Evolutionary conservation across 192 early-diverging fungal genomes (phyloP), one percentile per base, ranked within the genome.

Genomic region (Backusella australiensis): DNA sequence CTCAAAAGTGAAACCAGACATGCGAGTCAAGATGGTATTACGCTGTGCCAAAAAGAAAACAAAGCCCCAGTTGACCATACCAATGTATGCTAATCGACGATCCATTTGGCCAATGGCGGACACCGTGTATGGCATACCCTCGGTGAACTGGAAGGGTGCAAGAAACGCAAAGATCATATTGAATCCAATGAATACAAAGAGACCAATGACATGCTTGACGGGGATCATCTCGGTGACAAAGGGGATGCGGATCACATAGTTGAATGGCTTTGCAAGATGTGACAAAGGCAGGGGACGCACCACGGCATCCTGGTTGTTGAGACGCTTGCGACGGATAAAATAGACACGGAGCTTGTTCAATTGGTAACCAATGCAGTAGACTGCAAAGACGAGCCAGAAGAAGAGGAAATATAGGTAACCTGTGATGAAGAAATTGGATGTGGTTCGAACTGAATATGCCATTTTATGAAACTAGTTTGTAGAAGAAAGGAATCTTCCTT

Each of bases 1-100:
- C 56, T 86, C 85, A 75, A 82, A 84, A 11, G 83, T 72, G 11
- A 86, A 36, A 46, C 85, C 85, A 15, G 77, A 68, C 49, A 86
- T 75, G 7, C 67, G 71, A 8, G 77, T 23, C 12, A 86, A 67
- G 8, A 86, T 32, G 14, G 80, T 74, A 44, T 86, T 86, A 0
- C 85, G 67, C 41, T 83, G 78, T 12, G 78, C 85, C 6, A 86
- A 53, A 2, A 81, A 44, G 44, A 82, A 78, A n/a, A 84, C 78
- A 42, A 86, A 80, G 3, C 77, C 72, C 59, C 78, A 79, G 32
- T 86, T 86, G 23, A 78, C 80, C 26, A 80, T 59, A 4, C 69
- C 81, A 14, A 85, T 35, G 23, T 67, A 81, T n/a, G 81, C 83
- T 7, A 72, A 39, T 68, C 83, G 74, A n/a, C 78, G 71, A 65